Percentiles rank a stretch among this genome's conserved stretches.
Conservation (phyloP, 305 asterid species). For the Fraxinus greggii region DNA sequence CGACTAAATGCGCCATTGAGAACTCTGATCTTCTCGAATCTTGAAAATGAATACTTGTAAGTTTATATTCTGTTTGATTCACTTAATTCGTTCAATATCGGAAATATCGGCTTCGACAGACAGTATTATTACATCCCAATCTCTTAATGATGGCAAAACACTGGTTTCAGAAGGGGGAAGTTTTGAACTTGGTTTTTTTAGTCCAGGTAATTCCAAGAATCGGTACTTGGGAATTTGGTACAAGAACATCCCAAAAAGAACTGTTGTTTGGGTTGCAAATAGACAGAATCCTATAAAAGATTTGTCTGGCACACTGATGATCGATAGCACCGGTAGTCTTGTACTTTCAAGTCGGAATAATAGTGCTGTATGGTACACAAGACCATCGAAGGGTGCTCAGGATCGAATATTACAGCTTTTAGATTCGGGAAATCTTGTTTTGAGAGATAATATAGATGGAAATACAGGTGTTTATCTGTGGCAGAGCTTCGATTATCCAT, state of each 20-base stretch:
- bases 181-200: conserved; percentile 51
- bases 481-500: conserved; percentile 54
- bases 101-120: conserved; percentile 22
- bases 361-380: conserved; percentile 37
- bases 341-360: conserved; percentile 29
- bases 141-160: conserved; percentile 34
- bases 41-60: background rate
- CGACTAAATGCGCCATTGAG: background rate
- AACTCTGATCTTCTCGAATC: background rate
- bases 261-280: conserved; percentile 55
- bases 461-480: conserved; percentile 29
- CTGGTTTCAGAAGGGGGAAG: conserved; percentile 40
- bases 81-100: background rate
- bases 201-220: conserved; percentile 36
- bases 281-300: conserved; percentile 34
- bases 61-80: background rate
- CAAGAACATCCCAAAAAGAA: conserved; percentile 34
- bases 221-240: conserved; percentile 56
- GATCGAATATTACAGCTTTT: conserved; percentile 32
- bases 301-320: conserved; percentile 33
- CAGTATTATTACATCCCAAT: conserved; percentile 26
- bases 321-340: conserved; percentile 25
- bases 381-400: conserved; percentile 18
- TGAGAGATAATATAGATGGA: conserved; percentile 24
- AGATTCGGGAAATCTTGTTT: conserved; percentile 49